These are phyloP conservation scores for Phialophora tarda DNA, from an alignment of 2,329 filamentous ascomycete genomes.

Conservation along the genomic window DNA sequence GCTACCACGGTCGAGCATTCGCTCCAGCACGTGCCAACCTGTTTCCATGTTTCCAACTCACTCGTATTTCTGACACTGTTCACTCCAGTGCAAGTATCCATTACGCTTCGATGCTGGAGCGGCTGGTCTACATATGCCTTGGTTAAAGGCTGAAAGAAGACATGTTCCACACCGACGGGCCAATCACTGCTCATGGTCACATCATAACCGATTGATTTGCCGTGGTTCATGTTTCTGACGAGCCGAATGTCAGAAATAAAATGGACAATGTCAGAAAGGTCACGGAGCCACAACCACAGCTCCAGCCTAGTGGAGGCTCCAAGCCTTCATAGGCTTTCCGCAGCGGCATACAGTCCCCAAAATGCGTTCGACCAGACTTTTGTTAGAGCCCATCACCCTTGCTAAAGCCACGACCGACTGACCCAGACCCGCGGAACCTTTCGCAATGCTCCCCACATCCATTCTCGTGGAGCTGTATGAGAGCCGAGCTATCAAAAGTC, in stretches of 20 bases:
- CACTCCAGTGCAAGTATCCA: neutral
- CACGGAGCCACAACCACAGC: neutral
- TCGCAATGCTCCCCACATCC: conserved; percentile 1
- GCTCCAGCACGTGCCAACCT: neutral
- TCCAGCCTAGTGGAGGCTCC: neutral
- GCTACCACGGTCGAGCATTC: neutral
- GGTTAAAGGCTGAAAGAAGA: neutral
- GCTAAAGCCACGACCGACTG: neutral
- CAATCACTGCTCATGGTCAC: neutral
- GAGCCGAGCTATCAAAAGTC: conserved; percentile 16
- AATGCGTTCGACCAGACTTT: neutral
- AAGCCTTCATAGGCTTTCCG: neutral
- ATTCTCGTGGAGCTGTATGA: neutral
- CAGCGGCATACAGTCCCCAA: neutral
- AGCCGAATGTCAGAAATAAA: conserved; percentile 7
- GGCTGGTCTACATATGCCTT: neutral
- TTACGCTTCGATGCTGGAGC: neutral
- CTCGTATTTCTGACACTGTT: neutral
- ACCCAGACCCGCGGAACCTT: neutral
- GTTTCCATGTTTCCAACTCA: neutral
- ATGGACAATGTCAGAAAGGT: conserved; percentile 1
- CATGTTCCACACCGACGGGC: neutral
- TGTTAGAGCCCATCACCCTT: neutral
- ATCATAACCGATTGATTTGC: conserved; percentile 3
- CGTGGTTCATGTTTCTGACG: conserved; percentile 6